phyloP scores from a whole-genome alignment of 2,329 filamentous ascomycete species.

The Diaporthe sp. region DNA sequence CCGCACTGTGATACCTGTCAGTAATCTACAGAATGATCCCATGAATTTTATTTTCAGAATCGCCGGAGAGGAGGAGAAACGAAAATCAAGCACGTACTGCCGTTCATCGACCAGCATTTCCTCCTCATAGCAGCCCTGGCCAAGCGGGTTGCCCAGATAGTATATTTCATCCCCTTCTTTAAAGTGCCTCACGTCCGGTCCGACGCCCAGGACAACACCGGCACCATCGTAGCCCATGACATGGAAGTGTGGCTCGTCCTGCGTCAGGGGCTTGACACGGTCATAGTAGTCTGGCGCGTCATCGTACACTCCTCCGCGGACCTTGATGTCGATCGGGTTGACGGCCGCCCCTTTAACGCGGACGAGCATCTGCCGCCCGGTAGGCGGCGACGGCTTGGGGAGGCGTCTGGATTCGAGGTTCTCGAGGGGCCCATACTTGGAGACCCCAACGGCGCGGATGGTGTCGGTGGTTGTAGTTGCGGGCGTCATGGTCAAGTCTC shows the following conservation, averaged over 20 bases:
- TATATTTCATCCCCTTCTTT: slow-evolving; percentile 58
- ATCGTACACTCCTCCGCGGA: slow-evolving; percentile 52
- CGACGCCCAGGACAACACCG: slow-evolving; percentile 53
- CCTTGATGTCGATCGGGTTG: slow-evolving; percentile 57
- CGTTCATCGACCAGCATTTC: slow-evolving; percentile 57
- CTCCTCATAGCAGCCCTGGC: slow-evolving; percentile 58
- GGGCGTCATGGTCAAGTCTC: slow-evolving; percentile 4
- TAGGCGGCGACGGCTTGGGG: slow-evolving; percentile 42
- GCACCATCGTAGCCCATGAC: slow-evolving; percentile 60
- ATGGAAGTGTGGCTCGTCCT: slow-evolving; percentile 47
- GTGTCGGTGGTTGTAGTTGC: not conserved
- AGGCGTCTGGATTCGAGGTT: slow-evolving; percentile 43
- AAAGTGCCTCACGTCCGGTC: slow-evolving; percentile 51
- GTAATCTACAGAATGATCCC: not conserved
- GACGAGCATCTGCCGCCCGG: slow-evolving; percentile 47
- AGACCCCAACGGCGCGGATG: slow-evolving; percentile 46
- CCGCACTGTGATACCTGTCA: slow-evolving; percentile 42
- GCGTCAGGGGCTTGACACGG: slow-evolving; percentile 44
- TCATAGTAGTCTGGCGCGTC: slow-evolving; percentile 54
- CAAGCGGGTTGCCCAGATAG: slow-evolving; percentile 55
- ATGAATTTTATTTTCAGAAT: not conserved
- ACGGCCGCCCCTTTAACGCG: slow-evolving; percentile 45
- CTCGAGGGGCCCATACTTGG: slow-evolving; percentile 44
- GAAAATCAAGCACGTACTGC: slow-evolving; percentile 34
- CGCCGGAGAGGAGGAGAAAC: not conserved